Percentiles rank a stretch among this genome's conserved stretches.
These are phyloP conservation scores for Hypoxylon perforatum DNA, from an alignment of 495 filamentous ascomycete genomes.

Conservation along the genomic window DNA sequence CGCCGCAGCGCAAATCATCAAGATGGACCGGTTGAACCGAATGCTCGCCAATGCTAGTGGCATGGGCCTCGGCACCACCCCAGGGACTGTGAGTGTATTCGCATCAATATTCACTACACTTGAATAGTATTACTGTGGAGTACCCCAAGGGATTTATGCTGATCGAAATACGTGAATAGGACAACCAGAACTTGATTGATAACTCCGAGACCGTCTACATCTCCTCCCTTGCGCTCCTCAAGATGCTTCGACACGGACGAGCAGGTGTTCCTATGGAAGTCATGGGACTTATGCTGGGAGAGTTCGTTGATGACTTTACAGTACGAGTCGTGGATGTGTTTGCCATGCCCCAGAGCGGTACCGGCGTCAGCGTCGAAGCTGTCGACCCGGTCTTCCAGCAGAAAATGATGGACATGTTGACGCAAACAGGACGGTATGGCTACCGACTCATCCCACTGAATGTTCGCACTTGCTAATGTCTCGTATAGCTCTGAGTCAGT, in stretches of 20 bases:
- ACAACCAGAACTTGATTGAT: constrained; percentile 89
- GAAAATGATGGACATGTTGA: constrained; percentile 99
- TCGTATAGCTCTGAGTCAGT: constrained; percentile 85
- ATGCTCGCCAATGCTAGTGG: constrained; percentile 83
- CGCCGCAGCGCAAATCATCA: constrained; percentile 26
- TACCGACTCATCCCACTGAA: background rate
- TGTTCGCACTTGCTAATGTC: constrained; percentile 10
- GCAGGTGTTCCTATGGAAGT: constrained; percentile 99
- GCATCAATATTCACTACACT: constrained; percentile 2
- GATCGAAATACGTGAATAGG: constrained; percentile 60
- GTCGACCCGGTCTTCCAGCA: constrained; percentile 98
- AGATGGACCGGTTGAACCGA: constrained; percentile 87
- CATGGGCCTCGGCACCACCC: constrained; percentile 77
- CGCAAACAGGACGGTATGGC: constrained; percentile 91
- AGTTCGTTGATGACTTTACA: constrained; percentile 99
- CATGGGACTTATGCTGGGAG: constrained; percentile 98
- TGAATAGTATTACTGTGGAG: no score
- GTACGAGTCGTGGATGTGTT: constrained; percentile 98
- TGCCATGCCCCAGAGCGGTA: constrained; percentile 99
- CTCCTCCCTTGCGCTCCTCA: constrained; percentile 94
- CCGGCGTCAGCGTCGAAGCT: constrained; percentile 96
- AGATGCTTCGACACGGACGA: constrained; percentile 97
- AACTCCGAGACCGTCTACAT: constrained; percentile 99
- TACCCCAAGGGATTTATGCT: background rate
- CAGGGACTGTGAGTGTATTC: constrained; percentile 74